Base-by-base conservation (phyloP, 2,329 filamentous ascomycete species). In the Zopfia rhizophila region DNA sequence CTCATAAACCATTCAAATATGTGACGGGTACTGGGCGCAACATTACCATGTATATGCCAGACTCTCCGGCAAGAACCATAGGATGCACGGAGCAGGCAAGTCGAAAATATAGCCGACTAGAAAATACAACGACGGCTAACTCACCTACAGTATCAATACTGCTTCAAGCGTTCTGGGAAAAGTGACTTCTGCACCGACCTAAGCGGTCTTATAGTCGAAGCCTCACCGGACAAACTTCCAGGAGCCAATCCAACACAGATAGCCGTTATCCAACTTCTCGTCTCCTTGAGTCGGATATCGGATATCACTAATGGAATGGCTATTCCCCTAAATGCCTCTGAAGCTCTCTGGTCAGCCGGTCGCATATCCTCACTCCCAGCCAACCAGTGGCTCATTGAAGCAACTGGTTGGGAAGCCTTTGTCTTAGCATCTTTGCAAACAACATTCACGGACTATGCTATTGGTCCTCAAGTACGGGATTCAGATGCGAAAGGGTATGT, bases 321-420 rank as follows among this genome's bases (percentile, higher is more conserved):
- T 30, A 23, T 35, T n/a, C 31, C 22, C 14, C 31, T n/a, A 19
- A 16, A 35, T 19, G n/a, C n/a, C 7, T n/a, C 22, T 19, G 14
- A 16, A 35, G 31, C 14, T 5, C 31, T 35, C 18, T 30, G 13
- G 28, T n/a, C 14, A 13, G 28, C 28, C 28, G 18, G 18, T 30
- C n/a, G 18, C 7, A 21, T 35, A 17, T 17, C 17, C 32, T 29
- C 37, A 10, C 19, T 58, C 29, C 24, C 58, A 14, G 23, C 52
- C 11, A 50, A 60, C 10, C 57, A 60, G 31, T 63, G 60, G 58
- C 36, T 58, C 10, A 39, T 30, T 3, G 60, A 63, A 32, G 23
- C 60, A 12, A 31, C 45, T 4, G 50, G 48, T 3, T 63, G 60
- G 60, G 55, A 61, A 35, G 25, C 36, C 10, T 43, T 49, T 18